Conservation (phyloP, 2,329 filamentous ascomycete species). For the Aspergillus melleus region DNA sequence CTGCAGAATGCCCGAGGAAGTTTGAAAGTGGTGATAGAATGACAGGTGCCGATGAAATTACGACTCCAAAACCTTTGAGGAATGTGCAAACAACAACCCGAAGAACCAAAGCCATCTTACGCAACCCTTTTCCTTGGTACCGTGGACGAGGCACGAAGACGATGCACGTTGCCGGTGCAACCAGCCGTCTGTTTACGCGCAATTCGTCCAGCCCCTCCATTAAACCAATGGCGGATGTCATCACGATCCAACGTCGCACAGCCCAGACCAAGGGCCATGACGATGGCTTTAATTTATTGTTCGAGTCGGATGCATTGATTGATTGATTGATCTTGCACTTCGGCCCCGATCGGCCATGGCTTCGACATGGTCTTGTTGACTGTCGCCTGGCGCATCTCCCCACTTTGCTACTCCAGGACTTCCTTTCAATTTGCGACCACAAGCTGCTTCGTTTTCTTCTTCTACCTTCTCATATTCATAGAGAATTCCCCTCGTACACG, state of each 20-base stretch:
- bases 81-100: too few species aligned
- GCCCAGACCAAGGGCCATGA: constrained; percentile 9
- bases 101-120: background rate
- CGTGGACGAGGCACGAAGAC: background rate
- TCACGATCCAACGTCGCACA: constrained; percentile 9
- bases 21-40: background rate
- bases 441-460: background rate
- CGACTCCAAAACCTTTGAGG: too few species aligned
- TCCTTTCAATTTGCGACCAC: background rate
- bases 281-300: constrained; percentile 8
- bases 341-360: constrained; percentile 4
- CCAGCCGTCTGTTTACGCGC: constrained; percentile 19
- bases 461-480: background rate
- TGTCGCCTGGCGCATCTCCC: background rate
- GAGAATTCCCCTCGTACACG: background rate
- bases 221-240: constrained; percentile 6
- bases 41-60: background rate
- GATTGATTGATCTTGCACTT: constrained; percentile 3
- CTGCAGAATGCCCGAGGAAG: background rate
- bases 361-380: background rate
- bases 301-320: constrained; percentile 6
- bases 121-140: background rate
- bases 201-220: constrained; percentile 14
- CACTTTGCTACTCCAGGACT: background rate
- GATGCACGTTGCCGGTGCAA: constrained; percentile 22